phyloP scores from a whole-genome alignment of 805 yeast genomes.

The Candida nemodendra region DNA sequence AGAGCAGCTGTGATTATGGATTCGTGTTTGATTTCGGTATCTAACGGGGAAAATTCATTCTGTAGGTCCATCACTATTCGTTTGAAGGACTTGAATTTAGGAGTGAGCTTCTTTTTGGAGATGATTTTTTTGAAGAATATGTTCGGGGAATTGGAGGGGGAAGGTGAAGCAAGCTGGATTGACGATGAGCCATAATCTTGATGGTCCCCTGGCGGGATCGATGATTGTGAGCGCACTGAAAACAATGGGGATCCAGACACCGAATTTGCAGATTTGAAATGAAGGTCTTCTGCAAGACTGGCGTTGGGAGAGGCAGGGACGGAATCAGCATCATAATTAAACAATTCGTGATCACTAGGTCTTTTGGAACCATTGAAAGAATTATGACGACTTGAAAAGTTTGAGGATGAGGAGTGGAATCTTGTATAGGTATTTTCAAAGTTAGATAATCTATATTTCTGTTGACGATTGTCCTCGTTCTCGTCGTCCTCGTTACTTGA shows the following conservation, averaged over 20 bases:
- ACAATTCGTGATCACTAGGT: slow-evolving; percentile 14
- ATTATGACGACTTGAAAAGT: slow-evolving; percentile 18
- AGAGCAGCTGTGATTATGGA: slow-evolving; percentile 32
- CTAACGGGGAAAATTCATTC: slow-evolving; percentile 34
- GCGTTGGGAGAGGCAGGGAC: slow-evolving; percentile 17
- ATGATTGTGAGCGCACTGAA: slow-evolving; percentile 1
- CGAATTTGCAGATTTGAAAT: slow-evolving; percentile 1
- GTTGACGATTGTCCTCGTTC: slow-evolving; percentile 2
- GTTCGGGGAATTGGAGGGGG: slow-evolving; percentile 14
- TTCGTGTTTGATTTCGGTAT: slow-evolving; percentile 36
- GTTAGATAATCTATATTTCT: background rate
- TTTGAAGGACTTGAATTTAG: slow-evolving; percentile 35
- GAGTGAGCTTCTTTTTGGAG: slow-evolving; percentile 29
- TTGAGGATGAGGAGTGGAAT: slow-evolving; percentile 15
- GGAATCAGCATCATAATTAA: slow-evolving; percentile 10
- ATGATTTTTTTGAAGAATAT: slow-evolving; percentile 32
- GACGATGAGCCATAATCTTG: background rate
- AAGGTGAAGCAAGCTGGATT: background rate
- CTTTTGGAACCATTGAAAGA: slow-evolving; percentile 15
- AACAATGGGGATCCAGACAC: background rate
- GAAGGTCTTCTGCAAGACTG: slow-evolving; percentile 4
- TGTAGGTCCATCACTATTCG: slow-evolving; percentile 35
- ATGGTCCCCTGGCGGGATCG: slow-evolving; percentile 5
- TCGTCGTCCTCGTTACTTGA: slow-evolving; percentile 12
- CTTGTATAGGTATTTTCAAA: slow-evolving; percentile 5